These are phyloP conservation scores for Cyberlindnera japonica DNA, from an alignment of 805 yeast species.

Conservation along the genomic window DNA sequence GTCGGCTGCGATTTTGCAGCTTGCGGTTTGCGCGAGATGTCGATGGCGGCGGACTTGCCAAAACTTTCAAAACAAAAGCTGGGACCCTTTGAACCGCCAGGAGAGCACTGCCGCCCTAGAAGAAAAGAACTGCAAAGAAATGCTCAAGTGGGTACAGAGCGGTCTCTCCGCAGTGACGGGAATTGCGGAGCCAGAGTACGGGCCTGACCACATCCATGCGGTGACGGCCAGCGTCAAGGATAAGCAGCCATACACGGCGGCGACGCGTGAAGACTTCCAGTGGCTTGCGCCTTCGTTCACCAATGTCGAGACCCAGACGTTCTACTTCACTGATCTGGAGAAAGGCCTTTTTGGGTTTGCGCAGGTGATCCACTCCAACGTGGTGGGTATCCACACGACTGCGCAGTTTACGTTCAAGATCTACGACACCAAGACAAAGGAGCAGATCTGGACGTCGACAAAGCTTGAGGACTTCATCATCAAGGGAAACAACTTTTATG, in stretches of 20 bases:
- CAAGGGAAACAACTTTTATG: slow-evolving; percentile 75
- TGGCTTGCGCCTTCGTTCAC: slow-evolving; percentile 78
- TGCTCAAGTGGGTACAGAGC: slow-evolving; percentile 83
- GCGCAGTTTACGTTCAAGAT: slow-evolving; percentile 93
- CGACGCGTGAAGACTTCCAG: slow-evolving; percentile 63
- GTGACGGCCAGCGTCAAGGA: slow-evolving; percentile 57
- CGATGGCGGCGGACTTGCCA: too few relatives aligned
- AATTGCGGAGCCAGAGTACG: slow-evolving; percentile 95
- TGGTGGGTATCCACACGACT: slow-evolving; percentile 81
- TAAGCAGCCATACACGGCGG: slow-evolving; percentile 54
- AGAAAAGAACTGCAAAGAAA: slow-evolving; percentile 21
- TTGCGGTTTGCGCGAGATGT: too few relatives aligned
- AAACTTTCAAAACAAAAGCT: too few relatives aligned
- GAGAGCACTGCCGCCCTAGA: not conserved
- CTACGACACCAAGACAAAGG: slow-evolving; percentile 47
- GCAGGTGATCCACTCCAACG: slow-evolving; percentile 90
- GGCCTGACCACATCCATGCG: slow-evolving; percentile 88
- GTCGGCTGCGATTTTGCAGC: too few relatives aligned
- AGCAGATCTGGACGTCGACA: slow-evolving; percentile 83
- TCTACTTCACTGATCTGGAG: slow-evolving; percentile 68
- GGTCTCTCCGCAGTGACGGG: slow-evolving; percentile 94
- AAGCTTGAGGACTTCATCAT: slow-evolving; percentile 73
- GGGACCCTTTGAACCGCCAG: too few relatives aligned
- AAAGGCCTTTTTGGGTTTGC: slow-evolving; percentile 79
- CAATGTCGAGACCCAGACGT: slow-evolving; percentile 93